Base-by-base conservation (phyloP, 2,329 filamentous ascomycete genomes). In the Diaporthe vexans region DNA sequence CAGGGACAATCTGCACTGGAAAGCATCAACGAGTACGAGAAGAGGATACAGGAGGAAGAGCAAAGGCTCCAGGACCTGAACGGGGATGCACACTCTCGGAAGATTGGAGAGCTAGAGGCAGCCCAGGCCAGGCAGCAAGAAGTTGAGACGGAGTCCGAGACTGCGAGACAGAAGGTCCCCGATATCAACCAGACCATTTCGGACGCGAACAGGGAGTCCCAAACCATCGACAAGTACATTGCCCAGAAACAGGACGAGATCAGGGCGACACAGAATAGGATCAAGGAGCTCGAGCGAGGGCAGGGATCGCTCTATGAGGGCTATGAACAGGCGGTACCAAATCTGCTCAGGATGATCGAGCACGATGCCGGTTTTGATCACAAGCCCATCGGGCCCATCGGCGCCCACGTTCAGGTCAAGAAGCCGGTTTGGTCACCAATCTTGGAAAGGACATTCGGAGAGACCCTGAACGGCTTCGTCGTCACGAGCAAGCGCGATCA, bases 361-460 rank as follows among this genome's bases (percentile, higher is more conserved):
- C 85, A 86, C n/a, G 94, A 97, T 73, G 82, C 76, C 3, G 87
- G 91, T 0, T 98, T 97, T 80, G 85, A 86, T 33, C 85, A 89
- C 57, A 92, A 89, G 76, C 97, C 97, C 2, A 86, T 98, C 46
- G 97, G 97, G 0, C 97, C 97, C 0, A 86, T 98, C 19, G 97
- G 95, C 40, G 86, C 91, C 33, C 90, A 97, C 79, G 88, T 99
- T 69, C 92, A 91, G 77, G 85, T 99, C 33, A 85, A 91, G 48
- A 92, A 96, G 77, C 93, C 94, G 0, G 88, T 94, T 78, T 99
- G 97, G 97, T 93, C 93, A 1, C 89, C 90, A 0, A 91, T 97
- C 57, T 83, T 99, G 19, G 97, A 99, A 81, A 93, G 89, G 76
- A 90, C 90, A 1, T 88, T 98, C 59, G 94, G 94, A n/a, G 83